These are phyloP conservation scores for Cinnamomum micranthum DNA, from an alignment of 164 flowering plant species.

Conservation along the genomic window DNA sequence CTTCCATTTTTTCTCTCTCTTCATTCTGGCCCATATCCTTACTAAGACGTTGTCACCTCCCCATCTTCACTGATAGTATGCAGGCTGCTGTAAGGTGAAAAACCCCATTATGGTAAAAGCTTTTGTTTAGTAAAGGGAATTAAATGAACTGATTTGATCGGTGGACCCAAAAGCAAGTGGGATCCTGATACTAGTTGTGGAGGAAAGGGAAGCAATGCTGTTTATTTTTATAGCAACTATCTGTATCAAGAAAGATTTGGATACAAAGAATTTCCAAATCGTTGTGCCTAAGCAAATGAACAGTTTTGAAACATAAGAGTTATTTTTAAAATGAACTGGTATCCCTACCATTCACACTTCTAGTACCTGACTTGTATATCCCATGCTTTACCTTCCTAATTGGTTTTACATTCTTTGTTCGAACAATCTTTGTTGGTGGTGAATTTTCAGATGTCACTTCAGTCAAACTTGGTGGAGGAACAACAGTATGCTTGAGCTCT, in stretches of 20 bases:
- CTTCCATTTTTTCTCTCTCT: too few species aligned
- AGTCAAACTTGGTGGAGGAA: slow-evolving; percentile 17
- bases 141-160: too few species aligned
- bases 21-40: too few species aligned
- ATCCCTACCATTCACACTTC: slow-evolving; percentile 35
- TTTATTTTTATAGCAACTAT: slow-evolving; percentile 18
- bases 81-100: too few species aligned
- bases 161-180: too few species aligned
- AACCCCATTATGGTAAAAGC: too few species aligned
- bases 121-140: too few species aligned
- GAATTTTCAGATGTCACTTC: slow-evolving; percentile 3
- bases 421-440: slow-evolving; percentile 5
- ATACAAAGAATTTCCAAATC: slow-evolving; percentile 12
- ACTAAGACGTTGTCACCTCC: too few species aligned
- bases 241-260: slow-evolving; percentile 21
- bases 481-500: slow-evolving; percentile 49
- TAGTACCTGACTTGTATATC: slow-evolving; percentile 49
- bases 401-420: slow-evolving; percentile 20
- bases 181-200: not conserved
- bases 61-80: too few species aligned
- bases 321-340: slow-evolving; percentile 21
- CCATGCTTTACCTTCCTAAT: slow-evolving; percentile 48
- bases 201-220: not conserved
- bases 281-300: slow-evolving; percentile 11
- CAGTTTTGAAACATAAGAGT: slow-evolving; percentile 7